Conservation (phyloP, 1,284 basidiomycete genomes). For the Naganishia liquefaciens region DNA sequence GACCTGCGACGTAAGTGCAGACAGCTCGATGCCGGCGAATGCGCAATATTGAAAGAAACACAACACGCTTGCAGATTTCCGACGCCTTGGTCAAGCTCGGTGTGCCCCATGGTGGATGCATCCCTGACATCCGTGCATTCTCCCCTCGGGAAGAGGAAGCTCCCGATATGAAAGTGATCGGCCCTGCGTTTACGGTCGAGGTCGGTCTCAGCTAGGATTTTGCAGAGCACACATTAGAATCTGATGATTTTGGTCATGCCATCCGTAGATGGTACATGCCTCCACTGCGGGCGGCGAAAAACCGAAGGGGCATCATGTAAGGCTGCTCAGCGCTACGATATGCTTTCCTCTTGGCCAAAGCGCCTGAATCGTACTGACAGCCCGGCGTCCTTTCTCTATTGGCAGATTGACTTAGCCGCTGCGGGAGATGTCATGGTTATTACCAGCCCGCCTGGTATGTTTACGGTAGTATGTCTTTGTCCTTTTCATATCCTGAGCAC, state of each 20-base stretch:
- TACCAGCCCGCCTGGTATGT: conserved; percentile 69
- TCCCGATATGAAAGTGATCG: conserved; percentile 57
- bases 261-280: conserved; percentile 65
- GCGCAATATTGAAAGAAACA: not conserved
- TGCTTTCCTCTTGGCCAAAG: not conserved
- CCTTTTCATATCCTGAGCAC: conserved; percentile 37
- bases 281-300: conserved; percentile 67
- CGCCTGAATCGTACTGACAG: not conserved
- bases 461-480: not conserved
- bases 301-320: conserved; percentile 69
- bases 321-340: not conserved
- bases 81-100: conserved; percentile 88
- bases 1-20: conserved; percentile 12
- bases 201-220: conserved; percentile 38
- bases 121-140: conserved; percentile 73
- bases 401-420: conserved; percentile 68
- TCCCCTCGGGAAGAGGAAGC: conserved; percentile 59
- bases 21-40: too few relatives aligned
- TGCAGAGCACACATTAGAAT: not conserved
- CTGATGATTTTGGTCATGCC: too few relatives aligned
- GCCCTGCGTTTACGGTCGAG: conserved; percentile 85
- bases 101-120: conserved; percentile 70
- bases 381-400: not conserved
- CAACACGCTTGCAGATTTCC: conserved; percentile 67
- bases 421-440: conserved; percentile 72